These are phyloP conservation scores for Aspergillus egyptiacus DNA, from an alignment of 495 filamentous ascomycete genomes.

Conservation along the genomic window DNA sequence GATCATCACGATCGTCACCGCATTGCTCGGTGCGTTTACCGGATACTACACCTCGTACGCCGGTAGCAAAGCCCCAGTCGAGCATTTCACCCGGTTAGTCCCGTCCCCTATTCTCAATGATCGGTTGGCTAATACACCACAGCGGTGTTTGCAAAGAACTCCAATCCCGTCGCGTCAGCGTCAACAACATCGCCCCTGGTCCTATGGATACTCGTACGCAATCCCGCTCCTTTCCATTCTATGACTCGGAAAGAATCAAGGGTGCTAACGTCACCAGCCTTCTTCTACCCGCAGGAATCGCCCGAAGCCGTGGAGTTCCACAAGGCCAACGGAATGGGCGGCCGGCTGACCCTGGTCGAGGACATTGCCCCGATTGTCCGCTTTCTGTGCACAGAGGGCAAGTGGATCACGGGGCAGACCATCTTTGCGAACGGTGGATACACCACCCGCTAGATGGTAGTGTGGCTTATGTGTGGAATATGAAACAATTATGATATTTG, in stretches of 20 bases:
- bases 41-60: slow-evolving; percentile 38
- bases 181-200: slow-evolving; percentile 34
- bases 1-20: slow-evolving; percentile 36
- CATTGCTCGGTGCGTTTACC: slow-evolving; percentile 32
- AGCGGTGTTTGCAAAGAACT: slow-evolving; percentile 37
- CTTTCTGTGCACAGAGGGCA: slow-evolving; percentile 33
- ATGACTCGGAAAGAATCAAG: neutral
- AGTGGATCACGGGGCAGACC: slow-evolving; percentile 39
- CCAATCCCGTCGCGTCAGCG: slow-evolving; percentile 27
- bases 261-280: slow-evolving; percentile 17
- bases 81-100: slow-evolving; percentile 34
- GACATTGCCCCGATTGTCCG: slow-evolving; percentile 35
- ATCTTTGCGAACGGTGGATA: slow-evolving; percentile 39
- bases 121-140: neutral
- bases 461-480: too few species aligned
- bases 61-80: slow-evolving; percentile 35
- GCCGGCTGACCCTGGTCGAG: slow-evolving; percentile 26
- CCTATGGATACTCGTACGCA: slow-evolving; percentile 40
- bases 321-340: slow-evolving; percentile 30
- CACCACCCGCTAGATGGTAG: slow-evolving; percentile 30
- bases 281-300: slow-evolving; percentile 34
- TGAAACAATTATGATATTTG: too few species aligned
- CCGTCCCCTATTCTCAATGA: neutral
- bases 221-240: neutral
- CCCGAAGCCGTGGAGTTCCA: slow-evolving; percentile 30